Conservation (phyloP, 2,329 filamentous ascomycete genomes). For the Helicocarpus griseus region DNA sequence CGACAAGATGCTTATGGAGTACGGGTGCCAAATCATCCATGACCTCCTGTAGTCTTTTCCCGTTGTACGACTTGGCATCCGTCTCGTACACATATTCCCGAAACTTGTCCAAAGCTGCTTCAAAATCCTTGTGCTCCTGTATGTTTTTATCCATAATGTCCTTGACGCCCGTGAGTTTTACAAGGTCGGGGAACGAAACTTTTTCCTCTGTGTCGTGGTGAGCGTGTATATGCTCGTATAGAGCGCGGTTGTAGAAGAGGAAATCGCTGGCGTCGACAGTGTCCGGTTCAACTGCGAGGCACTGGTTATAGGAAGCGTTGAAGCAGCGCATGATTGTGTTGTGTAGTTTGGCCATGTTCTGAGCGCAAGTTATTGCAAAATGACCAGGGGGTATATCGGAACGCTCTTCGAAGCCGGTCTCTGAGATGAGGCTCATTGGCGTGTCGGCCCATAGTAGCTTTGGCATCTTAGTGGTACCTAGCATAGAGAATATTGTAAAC, state of each 20-base stretch:
- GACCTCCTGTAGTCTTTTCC: conserved; percentile 13
- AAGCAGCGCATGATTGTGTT: conserved; percentile 32
- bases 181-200: conserved; percentile 23
- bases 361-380: conserved; percentile 3
- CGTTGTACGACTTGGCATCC: conserved; percentile 14
- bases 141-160: conserved; percentile 24
- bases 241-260: conserved; percentile 22
- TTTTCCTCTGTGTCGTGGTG: conserved; percentile 26
- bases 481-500: neutral
- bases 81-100: conserved; percentile 14
- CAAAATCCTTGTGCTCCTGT: conserved; percentile 22
- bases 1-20: conserved; percentile 18
- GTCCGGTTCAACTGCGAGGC: conserved; percentile 18
- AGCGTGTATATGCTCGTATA: conserved; percentile 22
- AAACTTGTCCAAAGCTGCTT: conserved; percentile 14
- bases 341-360: conserved; percentile 26
- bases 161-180: conserved; percentile 17
- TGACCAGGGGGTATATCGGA: conserved; percentile 8
- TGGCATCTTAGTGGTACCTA: conserved; percentile 4
- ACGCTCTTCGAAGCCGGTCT: conserved; percentile 6
- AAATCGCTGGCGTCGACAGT: conserved; percentile 19
- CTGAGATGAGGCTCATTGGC: conserved; percentile 6
- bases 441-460: conserved; percentile 8
- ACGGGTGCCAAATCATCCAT: conserved; percentile 15
- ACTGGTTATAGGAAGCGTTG: conserved; percentile 32